Evolutionary conservation across 352 stramenopile genomes (phyloP), one percentile per base, ranked within the genome.

Genomic region (Plasmopara muralis): DNA sequence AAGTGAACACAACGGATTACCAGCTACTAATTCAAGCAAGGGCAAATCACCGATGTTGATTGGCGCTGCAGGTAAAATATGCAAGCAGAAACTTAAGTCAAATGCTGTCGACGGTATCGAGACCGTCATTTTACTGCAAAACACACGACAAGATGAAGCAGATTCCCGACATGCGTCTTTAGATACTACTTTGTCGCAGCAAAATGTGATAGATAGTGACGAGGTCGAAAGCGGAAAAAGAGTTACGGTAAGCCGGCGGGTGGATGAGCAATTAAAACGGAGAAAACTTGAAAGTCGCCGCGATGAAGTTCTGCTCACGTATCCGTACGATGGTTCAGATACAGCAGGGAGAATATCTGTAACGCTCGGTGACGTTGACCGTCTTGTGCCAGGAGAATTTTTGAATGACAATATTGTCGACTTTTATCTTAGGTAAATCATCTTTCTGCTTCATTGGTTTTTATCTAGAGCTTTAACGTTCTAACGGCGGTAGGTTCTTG

Each of bases 321-420:
- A 89, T 56, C 79, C 79, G 1, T 89, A 79, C 41, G 76, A 87
- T 42, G 74, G 72, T 2, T 62, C 64, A 5, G 67, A 80, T 37
- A 61, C 50, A 10, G 31, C 53, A 0, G 79, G 79, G 4, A 60
- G 74, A 29, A 87, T 93, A 29, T 76, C 69, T 1, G 64, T 98
- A 53, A 85, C 77, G 14, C 72, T 90, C 20, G 83, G 90, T 29
- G 93, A 98, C 52, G 78, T 89, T 18, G 81, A 94, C 33, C 71
- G 88, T 13, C 72, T 98, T 9, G 68, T 72, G n/a, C 89, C 89
- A 2, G 82, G 77, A 9, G 83, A 97, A 61, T 98, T 97, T 59
- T 60, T 98, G 46, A 97, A 97, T 68, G 89, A 97, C 70, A 93
- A 85, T 55, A 82, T 97, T 55, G 87, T 97, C 31, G 89, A 97